Percentiles rank a stretch among this genome's conserved stretches.
Conservation (phyloP, 2,329 filamentous ascomycete genomes). For the Aspergillus sp. region DNA sequence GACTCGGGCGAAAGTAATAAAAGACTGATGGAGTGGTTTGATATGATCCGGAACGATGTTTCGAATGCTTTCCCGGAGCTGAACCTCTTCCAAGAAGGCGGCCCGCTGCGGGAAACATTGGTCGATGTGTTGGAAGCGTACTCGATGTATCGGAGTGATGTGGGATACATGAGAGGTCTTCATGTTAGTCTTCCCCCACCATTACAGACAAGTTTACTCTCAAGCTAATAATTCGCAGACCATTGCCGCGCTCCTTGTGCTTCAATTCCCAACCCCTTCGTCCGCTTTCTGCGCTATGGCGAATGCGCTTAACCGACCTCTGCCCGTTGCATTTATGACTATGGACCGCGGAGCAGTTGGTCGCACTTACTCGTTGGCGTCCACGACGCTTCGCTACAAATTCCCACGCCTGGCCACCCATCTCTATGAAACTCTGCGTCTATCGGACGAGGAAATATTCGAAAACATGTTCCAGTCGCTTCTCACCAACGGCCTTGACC, state of each 20-base stretch:
- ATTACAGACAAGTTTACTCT: not conserved
- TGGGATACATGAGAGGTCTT: constrained; percentile 60
- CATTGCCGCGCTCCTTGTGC: constrained; percentile 58
- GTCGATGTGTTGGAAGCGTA: constrained; percentile 62
- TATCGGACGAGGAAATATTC: constrained; percentile 48
- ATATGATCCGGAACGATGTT: constrained; percentile 55
- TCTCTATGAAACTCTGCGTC: constrained; percentile 43
- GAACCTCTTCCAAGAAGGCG: constrained; percentile 56
- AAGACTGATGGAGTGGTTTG: constrained; percentile 52
- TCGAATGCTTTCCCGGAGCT: constrained; percentile 58
- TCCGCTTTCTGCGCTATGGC: constrained; percentile 60
- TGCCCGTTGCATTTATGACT: constrained; percentile 62
- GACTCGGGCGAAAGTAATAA: constrained; percentile 45
- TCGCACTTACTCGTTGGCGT: constrained; percentile 57
- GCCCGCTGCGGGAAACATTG: constrained; percentile 56
- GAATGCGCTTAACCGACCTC: constrained; percentile 61
- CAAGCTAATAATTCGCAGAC: constrained; percentile 33
- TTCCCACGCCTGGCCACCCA: constrained; percentile 56
- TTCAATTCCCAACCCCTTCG: constrained; percentile 54
- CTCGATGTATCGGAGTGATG: constrained; percentile 62
- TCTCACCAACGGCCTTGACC: constrained; percentile 52
- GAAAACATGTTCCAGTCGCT: constrained; percentile 56
- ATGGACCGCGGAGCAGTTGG: constrained; percentile 56
- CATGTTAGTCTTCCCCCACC: constrained; percentile 44
- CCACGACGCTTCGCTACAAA: constrained; percentile 59